Evolutionary conservation across 2,329 filamentous ascomycete genomes (phyloP).

Genomic region (Aureobasidium zeae): DNA sequence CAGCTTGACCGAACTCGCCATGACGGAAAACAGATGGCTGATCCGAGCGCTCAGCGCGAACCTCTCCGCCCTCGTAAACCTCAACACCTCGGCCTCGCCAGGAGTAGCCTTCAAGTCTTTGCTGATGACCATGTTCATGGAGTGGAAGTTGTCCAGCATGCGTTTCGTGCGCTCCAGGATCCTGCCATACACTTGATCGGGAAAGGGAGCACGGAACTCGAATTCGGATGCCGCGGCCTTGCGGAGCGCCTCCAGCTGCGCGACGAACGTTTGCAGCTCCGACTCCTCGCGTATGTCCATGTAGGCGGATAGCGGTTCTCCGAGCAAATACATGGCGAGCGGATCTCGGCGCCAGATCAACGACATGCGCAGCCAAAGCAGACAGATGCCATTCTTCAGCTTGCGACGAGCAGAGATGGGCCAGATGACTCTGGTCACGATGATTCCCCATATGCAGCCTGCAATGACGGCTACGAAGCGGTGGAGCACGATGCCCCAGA

Average conservation of each 20-base stretch:
- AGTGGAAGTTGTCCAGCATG: conserved; percentile 88
- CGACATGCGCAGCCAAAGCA: conserved; percentile 91
- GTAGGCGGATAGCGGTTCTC: conserved; percentile 44
- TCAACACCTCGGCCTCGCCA: conserved; percentile 72
- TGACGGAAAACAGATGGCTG: conserved; percentile 75
- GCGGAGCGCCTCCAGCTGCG: conserved; percentile 64
- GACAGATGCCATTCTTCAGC: conserved; percentile 76
- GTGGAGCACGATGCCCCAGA: conserved; percentile 79
- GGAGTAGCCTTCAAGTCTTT: conserved; percentile 66
- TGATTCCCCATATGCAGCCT: conserved; percentile 84
- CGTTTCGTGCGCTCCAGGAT: conserved; percentile 73
- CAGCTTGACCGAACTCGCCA: conserved; percentile 87
- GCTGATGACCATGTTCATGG: conserved; percentile 86
- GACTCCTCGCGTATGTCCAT: conserved; percentile 84
- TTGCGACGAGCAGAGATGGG: conserved; percentile 84
- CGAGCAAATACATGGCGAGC: conserved; percentile 55
- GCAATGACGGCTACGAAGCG: conserved; percentile 76
- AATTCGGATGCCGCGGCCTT: conserved; percentile 73
- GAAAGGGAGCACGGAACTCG: conserved; percentile 80
- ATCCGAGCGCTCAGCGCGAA: conserved; percentile 76
- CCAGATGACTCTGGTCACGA: conserved; percentile 84
- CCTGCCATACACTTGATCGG: conserved; percentile 58
- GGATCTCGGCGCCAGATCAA: conserved; percentile 95
- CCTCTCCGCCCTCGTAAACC: conserved; percentile 70
- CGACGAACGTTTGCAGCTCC: conserved; percentile 70